These are phyloP conservation scores for Psilocybe mexicana DNA, from an alignment of 1,284 basidiomycete genomes.

Conservation along the genomic window DNA sequence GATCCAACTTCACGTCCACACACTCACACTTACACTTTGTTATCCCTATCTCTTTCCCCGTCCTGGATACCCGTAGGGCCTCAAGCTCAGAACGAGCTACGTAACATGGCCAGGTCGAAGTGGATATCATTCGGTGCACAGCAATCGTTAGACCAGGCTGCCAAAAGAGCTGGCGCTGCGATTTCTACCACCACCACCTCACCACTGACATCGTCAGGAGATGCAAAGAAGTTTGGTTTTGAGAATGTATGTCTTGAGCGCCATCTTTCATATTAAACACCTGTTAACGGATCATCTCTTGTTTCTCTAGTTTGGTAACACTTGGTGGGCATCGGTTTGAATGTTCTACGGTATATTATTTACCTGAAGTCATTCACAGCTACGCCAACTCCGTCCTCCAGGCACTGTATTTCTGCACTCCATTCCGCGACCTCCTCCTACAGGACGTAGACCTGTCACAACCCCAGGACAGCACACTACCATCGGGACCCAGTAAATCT, in stretches of 20 bases:
- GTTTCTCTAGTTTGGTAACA: slow-evolving; percentile 73
- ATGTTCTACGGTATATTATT: slow-evolving; percentile 4
- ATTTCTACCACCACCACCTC: slow-evolving; percentile 26
- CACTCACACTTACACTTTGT: slow-evolving; percentile 9
- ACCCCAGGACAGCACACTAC: slow-evolving; percentile 22
- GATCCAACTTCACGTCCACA: slow-evolving; percentile 10
- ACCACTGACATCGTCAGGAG: slow-evolving; percentile 50
- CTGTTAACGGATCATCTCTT: slow-evolving; percentile 12
- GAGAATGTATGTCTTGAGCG: slow-evolving; percentile 76
- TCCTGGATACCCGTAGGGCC: slow-evolving; percentile 18
- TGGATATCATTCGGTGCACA: slow-evolving; percentile 38
- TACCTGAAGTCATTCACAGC: slow-evolving; percentile 42
- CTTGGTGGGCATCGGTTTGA: slow-evolving; percentile 53
- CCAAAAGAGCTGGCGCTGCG: slow-evolving; percentile 28
- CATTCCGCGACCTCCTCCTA: slow-evolving; percentile 50
- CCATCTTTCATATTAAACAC: background rate
- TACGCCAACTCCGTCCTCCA: slow-evolving; percentile 99
- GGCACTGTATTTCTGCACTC: slow-evolving; percentile 76
- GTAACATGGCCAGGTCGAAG: slow-evolving; percentile 45
- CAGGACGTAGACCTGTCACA: slow-evolving; percentile 37
- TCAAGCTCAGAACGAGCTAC: slow-evolving; percentile 14
- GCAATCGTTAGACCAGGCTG: slow-evolving; percentile 22
- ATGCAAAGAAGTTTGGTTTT: slow-evolving; percentile 84
- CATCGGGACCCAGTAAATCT: slow-evolving; percentile 26
- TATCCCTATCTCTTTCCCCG: slow-evolving; percentile 8